Evolutionary conservation across 2,329 filamentous ascomycete genomes (phyloP).

Genomic region (Lasiodiplodia gonubiensis): DNA sequence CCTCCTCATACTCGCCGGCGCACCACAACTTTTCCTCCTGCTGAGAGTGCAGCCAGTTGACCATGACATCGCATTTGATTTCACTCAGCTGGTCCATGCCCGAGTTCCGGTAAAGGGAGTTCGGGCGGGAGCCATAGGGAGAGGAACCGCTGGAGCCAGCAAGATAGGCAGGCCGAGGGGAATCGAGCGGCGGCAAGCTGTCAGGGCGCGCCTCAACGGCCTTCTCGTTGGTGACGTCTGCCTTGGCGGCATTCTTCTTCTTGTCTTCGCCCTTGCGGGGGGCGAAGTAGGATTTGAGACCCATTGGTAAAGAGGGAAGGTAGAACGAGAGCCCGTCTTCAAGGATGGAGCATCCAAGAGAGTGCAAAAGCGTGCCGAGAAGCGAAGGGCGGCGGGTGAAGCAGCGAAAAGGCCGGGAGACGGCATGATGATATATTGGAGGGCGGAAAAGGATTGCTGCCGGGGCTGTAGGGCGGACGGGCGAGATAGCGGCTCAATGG

Average conservation of each 20-base stretch:
- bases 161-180: slow-evolving; percentile 10
- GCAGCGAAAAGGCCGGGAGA: slow-evolving; percentile 6
- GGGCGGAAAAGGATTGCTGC: slow-evolving; percentile 15
- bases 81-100: slow-evolving; percentile 55
- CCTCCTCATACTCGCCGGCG: slow-evolving; percentile 55
- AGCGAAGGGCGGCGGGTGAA: slow-evolving; percentile 21
- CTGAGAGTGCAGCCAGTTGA: slow-evolving; percentile 67
- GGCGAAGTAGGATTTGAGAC: slow-evolving; percentile 25
- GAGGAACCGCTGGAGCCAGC: slow-evolving; percentile 10
- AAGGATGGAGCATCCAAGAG: neutral
- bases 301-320: neutral
- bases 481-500: slow-evolving; percentile 17
- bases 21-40: slow-evolving; percentile 64
- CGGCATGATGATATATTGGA: slow-evolving; percentile 20
- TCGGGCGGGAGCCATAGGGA: slow-evolving; percentile 34
- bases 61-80: slow-evolving; percentile 67
- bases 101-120: slow-evolving; percentile 46
- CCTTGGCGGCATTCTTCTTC: slow-evolving; percentile 7
- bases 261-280: slow-evolving; percentile 23
- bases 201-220: neutral
- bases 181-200: slow-evolving; percentile 13
- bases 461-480: neutral
- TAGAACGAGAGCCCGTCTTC: neutral
- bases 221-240: slow-evolving; percentile 17
- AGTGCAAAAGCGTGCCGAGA: neutral